A percentile compares a stretch with the other conserved stretches of the same genome.
phyloP scores from a whole-genome alignment of 495 filamentous ascomycete genomes.

The Lentithecium fluviatile region DNA sequence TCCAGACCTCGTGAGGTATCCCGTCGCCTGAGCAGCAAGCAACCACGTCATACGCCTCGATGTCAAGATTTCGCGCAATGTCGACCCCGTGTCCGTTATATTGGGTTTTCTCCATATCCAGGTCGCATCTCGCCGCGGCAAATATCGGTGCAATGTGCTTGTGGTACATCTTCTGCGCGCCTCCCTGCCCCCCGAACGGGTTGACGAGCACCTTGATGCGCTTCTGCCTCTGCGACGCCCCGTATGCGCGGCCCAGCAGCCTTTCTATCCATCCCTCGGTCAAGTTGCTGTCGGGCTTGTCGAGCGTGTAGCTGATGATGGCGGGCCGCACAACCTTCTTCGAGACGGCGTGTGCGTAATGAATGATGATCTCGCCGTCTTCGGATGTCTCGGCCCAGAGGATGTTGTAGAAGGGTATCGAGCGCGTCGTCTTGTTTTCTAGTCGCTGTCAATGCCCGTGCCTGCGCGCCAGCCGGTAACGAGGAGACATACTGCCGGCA shows the following conservation, averaged over 20 bases:
- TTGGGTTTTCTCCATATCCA: slow-evolving; percentile 73
- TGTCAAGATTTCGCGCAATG: slow-evolving; percentile 73
- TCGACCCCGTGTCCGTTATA: slow-evolving; percentile 75
- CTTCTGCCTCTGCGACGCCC: slow-evolving; percentile 64
- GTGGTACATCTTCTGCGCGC: slow-evolving; percentile 69
- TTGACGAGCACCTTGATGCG: slow-evolving; percentile 87
- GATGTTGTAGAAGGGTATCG: slow-evolving; percentile 77
- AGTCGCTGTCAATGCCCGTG: neutral
- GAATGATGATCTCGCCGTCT: slow-evolving; percentile 64
- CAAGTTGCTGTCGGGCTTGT: slow-evolving; percentile 50
- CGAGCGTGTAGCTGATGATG: slow-evolving; percentile 61
- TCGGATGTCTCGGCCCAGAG: slow-evolving; percentile 71
- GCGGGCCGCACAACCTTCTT: slow-evolving; percentile 58
- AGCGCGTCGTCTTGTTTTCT: slow-evolving; percentile 43
- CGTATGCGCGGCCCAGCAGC: slow-evolving; percentile 71
- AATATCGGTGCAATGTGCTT: slow-evolving; percentile 79
- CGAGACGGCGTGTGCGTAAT: slow-evolving; percentile 61
- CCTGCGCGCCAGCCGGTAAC: neutral
- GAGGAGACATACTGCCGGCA: slow-evolving; percentile 39
- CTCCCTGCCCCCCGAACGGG: slow-evolving; percentile 82
- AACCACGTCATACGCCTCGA: slow-evolving; percentile 75
- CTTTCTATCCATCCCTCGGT: slow-evolving; percentile 60
- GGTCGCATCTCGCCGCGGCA: slow-evolving; percentile 71
- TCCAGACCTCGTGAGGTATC: slow-evolving; percentile 89
- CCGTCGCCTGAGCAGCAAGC: slow-evolving; percentile 92